Evolutionary conservation across 805 yeast species (phyloP).

Genomic region (Pichia californica): DNA sequence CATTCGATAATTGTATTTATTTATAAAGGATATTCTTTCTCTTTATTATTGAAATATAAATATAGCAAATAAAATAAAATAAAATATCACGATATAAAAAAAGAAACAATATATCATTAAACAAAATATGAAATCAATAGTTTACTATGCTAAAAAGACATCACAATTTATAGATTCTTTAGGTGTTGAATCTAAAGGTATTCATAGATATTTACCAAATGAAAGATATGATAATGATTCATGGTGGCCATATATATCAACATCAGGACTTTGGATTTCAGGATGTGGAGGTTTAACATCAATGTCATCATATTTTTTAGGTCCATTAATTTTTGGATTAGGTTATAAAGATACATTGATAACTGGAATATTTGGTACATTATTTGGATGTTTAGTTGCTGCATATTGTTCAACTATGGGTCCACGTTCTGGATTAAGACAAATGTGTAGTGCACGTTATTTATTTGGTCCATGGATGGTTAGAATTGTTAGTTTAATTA

Average conservation of each 20-base stretch:
- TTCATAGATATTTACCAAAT: slow-evolving; percentile 64
- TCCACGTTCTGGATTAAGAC: slow-evolving; percentile 84
- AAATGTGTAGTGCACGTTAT: slow-evolving; percentile 76
- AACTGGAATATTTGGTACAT: slow-evolving; percentile 56
- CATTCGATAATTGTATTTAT: too few relatives aligned
- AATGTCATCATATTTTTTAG: slow-evolving; percentile 75
- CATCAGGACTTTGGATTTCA: slow-evolving; percentile 73
- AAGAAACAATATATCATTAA: too few relatives aligned
- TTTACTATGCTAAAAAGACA: slow-evolving; percentile 12
- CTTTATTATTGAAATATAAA: too few relatives aligned
- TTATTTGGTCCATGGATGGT: slow-evolving; percentile 85
- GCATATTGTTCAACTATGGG: slow-evolving; percentile 86
- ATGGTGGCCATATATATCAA: slow-evolving; percentile 30
- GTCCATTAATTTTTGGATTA: slow-evolving; percentile 63
- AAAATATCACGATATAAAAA: neutral
- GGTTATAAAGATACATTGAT: slow-evolving; percentile 60
- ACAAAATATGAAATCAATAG: neutral
- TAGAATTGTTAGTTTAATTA: slow-evolving; percentile 63
- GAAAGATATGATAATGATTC: slow-evolving; percentile 31
- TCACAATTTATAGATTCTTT: slow-evolving; percentile 40
- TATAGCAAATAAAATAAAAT: too few relatives aligned
- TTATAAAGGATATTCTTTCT: too few relatives aligned
- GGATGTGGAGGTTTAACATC: slow-evolving; percentile 88
- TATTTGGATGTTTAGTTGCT: slow-evolving; percentile 69
- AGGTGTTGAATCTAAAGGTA: slow-evolving; percentile 73